phyloP scores from a whole-genome alignment of 208 protist species.

The Leishmania arabica region DNA sequence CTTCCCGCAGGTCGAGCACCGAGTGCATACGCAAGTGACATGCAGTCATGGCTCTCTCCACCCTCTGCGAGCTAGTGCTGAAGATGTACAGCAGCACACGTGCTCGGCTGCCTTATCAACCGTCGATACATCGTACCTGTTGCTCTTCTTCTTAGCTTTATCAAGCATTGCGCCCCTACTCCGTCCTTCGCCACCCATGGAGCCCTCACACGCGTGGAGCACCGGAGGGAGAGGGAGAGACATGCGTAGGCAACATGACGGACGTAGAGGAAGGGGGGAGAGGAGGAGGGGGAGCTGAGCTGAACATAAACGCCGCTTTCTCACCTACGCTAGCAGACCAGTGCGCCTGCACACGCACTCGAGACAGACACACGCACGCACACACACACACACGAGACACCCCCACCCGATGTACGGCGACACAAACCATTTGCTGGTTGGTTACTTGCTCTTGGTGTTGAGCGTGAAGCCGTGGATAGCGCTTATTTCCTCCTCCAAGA shows the following conservation, averaged over 20 bases:
- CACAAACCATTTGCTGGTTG: not conserved
- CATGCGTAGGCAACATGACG: not conserved
- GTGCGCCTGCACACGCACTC: not conserved
- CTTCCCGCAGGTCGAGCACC: not conserved
- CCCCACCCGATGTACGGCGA: not conserved
- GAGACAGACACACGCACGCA: not conserved
- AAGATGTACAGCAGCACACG: not conserved
- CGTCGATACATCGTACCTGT: not conserved
- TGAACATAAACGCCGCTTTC: not conserved
- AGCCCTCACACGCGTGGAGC: not conserved
- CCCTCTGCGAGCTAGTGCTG: not conserved
- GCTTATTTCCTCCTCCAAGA: constrained; percentile 81
- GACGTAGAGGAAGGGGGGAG: not conserved
- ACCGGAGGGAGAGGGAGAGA: not conserved
- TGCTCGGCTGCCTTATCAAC: not conserved
- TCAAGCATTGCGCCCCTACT: not conserved
- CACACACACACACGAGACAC: not conserved
- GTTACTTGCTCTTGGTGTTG: constrained; percentile 40
- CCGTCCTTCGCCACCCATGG: not conserved
- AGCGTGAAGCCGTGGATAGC: constrained; percentile 89
- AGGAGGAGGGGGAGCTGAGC: not conserved
- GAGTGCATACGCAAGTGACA: not conserved
- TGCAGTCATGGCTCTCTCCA: not conserved
- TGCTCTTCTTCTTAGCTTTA: not conserved
- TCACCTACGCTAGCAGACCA: not conserved